Evolutionary conservation across 164 flowering plant genomes (phyloP).

Genomic region (Vitis vinifera): DNA sequence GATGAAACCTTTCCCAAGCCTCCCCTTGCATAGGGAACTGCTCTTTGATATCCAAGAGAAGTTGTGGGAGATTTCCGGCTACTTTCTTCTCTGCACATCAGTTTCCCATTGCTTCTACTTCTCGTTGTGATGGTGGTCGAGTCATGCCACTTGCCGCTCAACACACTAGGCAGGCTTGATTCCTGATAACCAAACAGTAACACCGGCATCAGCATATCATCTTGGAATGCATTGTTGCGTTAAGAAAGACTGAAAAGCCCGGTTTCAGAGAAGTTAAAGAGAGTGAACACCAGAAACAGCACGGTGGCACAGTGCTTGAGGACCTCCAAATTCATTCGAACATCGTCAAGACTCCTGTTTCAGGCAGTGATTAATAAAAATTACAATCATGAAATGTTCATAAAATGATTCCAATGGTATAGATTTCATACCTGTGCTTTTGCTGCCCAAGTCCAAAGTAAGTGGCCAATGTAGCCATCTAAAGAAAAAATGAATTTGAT

Average conservation of each 20-base stretch:
- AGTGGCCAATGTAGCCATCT: conserved; percentile 88
- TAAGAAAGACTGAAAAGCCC: no score
- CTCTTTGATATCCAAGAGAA: conserved; percentile 38
- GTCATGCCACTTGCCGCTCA: conserved; percentile 26
- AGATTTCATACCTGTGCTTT: conserved; percentile 60
- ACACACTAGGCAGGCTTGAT: conserved; percentile 49
- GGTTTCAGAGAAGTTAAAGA: no score
- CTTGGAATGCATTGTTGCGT: not conserved
- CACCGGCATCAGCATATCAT: not conserved
- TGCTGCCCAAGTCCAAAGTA: conserved; percentile 89
- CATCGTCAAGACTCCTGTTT: conserved; percentile 90
- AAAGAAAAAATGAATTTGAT: not conserved
- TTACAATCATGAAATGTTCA: not conserved
- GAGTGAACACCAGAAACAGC: conserved; percentile 57
- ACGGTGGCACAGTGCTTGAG: conserved; percentile 89
- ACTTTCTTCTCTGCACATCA: conserved; percentile 36
- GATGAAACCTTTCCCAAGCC: conserved; percentile 52
- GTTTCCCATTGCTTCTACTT: conserved; percentile 43
- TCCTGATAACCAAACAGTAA: conserved; percentile 39
- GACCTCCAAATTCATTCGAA: conserved; percentile 86
- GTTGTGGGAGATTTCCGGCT: conserved; percentile 64
- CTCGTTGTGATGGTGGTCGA: conserved; percentile 42
- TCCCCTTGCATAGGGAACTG: conserved; percentile 57
- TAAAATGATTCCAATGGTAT: not conserved
- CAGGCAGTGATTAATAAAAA: not conserved